Base-by-base conservation (phyloP, 805 yeast genomes). In the Barnettozyma californica region DNA sequence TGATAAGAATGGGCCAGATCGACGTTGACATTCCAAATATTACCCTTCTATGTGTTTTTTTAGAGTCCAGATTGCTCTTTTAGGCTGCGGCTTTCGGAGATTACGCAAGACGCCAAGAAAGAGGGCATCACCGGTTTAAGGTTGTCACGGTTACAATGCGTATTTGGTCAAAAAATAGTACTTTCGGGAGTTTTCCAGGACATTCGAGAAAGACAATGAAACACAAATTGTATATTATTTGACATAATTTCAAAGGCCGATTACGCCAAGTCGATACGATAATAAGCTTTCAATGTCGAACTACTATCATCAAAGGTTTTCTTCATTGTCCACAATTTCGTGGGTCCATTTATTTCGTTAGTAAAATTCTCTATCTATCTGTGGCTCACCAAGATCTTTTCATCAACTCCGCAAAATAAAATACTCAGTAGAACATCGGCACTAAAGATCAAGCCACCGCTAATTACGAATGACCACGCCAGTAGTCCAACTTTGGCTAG, bases 401-500 rank as follows among this genome's bases (percentile, higher is more conserved):
- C 48, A 50, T 71, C 74, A 25, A 66, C 58, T 6, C 63, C 62
- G 37, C 57, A 61, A 50, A 69, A 70, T 45, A 65, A 55, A 11
- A 60, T 36, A 2, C 62, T 64, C 34, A 69, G 55, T 9, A 69
- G 52, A 1, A 50, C 19, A 50, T 71, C 75, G 3, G 75, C 70
- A 16, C 55, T 23, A 2, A 76, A 48, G 7, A 83, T 72, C 5
- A 81, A 68, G 18, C 73, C 69, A 25, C 71, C 68, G 29, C 84
- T 75, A 13, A 84, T 75, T 2, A 76, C 52, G 49, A 75, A 84
- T 27, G 85, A 78, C 36, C 69, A 54, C 67, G 76, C 67, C 21
- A 84, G 63, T 2, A 58, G 56, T 1, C 74, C 73, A 9, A 57
- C 54, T 23, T 74, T 74, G 0, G 95, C 94, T 43, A 89, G 67